Base-by-base conservation (phyloP, 192 early-diverging fungal genomes). In the Jimgerdemannia flammicorona region DNA sequence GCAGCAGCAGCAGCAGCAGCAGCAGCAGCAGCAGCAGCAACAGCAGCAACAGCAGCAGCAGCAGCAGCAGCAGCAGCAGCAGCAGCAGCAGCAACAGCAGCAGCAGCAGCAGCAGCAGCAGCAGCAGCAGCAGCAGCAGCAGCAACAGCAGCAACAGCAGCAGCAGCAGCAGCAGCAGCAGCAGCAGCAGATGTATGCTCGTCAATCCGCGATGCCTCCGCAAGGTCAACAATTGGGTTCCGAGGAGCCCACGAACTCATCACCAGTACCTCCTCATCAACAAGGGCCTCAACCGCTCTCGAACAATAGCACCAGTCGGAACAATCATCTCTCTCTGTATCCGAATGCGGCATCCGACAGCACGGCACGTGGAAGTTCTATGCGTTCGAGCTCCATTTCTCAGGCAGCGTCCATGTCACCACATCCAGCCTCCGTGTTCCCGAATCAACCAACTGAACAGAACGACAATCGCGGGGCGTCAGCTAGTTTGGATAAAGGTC, bases 151-250 rank as follows among this genome's bases (percentile, higher is more conserved):
- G 43, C 68, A 40, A 67, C 67, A 8, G 3, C 59, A 59, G 19
- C 76, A 44, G 14, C 54, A 65, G 8, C 49, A 43, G 19, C 71
- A 59, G 40, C 49, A 11, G 14, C 64, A 18, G 0, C 71, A 41
- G 9, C 7, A 11, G 69, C 19, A 42, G n/a, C 59, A 69, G 42
- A 63, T 59, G 4, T 63, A 70, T 64, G 40, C 49, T 54, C 69
- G 69, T 3, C 68, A 76, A 54, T 69, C 74, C 9, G 44, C 67
- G 17, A 75, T 54, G 67, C 67, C 74, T 59, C 14, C 49, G 14
- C 49, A 59, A 14, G 49, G 49, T 59, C 14, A 59, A 10, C 49
- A 59, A 6, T 11, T 18, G 14, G 49, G 72, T 6, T 39, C 72
- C 65, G 72, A 73, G 7, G 63, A 49, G 17, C 72, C 72, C 17